A percentile compares a stretch with the other conserved stretches of the same genome.
Evolutionary conservation across 2,329 filamentous ascomycete genomes (phyloP).

Genomic region (Aspergillus oerlinghausenensis): DNA sequence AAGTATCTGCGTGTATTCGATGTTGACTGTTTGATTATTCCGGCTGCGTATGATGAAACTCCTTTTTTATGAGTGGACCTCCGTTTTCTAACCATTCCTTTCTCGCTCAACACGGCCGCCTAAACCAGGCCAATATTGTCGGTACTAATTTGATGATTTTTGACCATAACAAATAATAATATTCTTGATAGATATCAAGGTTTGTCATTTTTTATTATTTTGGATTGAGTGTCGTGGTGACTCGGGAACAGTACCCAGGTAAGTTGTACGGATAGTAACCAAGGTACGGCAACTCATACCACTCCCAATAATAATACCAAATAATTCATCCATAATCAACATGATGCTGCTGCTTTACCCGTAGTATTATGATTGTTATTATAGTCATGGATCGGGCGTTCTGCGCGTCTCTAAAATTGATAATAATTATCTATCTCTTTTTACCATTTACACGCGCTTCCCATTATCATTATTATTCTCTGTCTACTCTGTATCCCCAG

Average conservation of each 20-base stretch:
- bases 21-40: constrained; percentile 1
- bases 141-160: neutral
- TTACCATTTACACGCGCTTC: neutral
- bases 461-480: neutral
- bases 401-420: neutral
- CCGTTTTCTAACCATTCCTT: constrained; percentile 11
- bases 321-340: no score
- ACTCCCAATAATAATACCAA: neutral
- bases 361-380: constrained; percentile 2
- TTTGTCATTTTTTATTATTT: neutral
- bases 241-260: neutral
- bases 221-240: neutral
- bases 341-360: neutral
- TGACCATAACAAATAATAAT: neutral
- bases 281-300: neutral
- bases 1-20: neutral
- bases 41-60: constrained; percentile 4
- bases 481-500: neutral
- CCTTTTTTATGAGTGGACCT: constrained; percentile 16
- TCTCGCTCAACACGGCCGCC: constrained; percentile 1
- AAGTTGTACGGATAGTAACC: neutral
- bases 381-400: neutral
- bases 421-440: neutral
- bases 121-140: neutral
- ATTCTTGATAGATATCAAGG: neutral